Evolutionary conservation across 805 yeast genomes (phyloP), one percentile per base, ranked within the genome.

Genomic region (Saccharomycopsis olivae): DNA sequence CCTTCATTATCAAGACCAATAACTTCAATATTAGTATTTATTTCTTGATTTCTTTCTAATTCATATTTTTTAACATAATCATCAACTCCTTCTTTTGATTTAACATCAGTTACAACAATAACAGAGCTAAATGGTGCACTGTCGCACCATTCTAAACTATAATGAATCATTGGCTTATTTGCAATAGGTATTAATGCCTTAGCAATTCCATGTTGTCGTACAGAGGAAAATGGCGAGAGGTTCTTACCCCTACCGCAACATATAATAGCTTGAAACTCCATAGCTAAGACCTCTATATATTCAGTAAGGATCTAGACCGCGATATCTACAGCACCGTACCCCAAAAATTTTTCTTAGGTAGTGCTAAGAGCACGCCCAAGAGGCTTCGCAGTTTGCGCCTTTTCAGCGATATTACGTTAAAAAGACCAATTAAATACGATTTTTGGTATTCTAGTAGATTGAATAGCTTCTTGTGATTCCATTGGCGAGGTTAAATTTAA

Each of bases 191-290:
- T 60, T 36, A 88, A 63, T 0, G 96, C 94, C 62, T 92, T 92
- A 6, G 94, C 73, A 5, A 71, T 56, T 14, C 92, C 88, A 2
- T 80, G 65, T 13, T 73, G 69, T 36, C 78, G 64, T 28, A 65
- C 67, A 20, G 69, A 63, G 0, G 88, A 71, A 47, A 89, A 73
- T 0, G 97, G 97, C 13, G 73, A 56, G 49, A 92, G 65, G 35
- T 69, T 67, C 15, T 65, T 65, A 11, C 97, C 97, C 38, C 72
- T 75, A 2, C 97, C 97, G 62, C 97, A 88, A 42, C 86, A 73
- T 16, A 89, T 73, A 36, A 89, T 69, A 1, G 95, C 96, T 54
- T 88, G 95, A 56, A 87, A 81, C 61, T 87, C 95, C 96, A 89
- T 88, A 8, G 3, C 14, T 9, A 32, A 20, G 13, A n/a, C n/a